phyloP scores from a whole-genome alignment of 2,329 filamentous ascomycete species.

The Metarhizium album region DNA sequence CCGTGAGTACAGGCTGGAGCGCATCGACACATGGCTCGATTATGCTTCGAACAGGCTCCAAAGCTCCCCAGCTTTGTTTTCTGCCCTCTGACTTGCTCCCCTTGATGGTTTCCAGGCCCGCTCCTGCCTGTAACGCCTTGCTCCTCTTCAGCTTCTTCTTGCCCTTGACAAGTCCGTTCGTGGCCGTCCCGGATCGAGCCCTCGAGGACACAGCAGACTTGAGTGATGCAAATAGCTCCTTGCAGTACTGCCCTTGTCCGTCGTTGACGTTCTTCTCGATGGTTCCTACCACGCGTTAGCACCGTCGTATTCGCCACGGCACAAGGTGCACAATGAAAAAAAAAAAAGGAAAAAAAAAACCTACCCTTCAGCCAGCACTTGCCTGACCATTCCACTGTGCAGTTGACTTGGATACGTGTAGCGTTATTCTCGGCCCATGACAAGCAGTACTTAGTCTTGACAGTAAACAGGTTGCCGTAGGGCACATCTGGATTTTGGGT shows the following conservation, averaged over 20 bases:
- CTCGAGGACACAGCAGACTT: constrained; percentile 62
- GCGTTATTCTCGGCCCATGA: constrained; percentile 83
- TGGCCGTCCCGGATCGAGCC: constrained; percentile 35
- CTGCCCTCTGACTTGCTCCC: constrained; percentile 30
- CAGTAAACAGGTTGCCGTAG: constrained; percentile 80
- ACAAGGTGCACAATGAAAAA: too few species aligned
- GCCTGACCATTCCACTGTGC: constrained; percentile 87
- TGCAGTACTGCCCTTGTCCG: constrained; percentile 75
- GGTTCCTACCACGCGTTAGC: constrained; percentile 49
- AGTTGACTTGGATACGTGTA: constrained; percentile 79
- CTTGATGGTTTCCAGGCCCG: constrained; percentile 28
- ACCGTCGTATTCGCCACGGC: not conserved
- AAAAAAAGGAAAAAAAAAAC: too few species aligned
- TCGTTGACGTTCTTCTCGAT: constrained; percentile 95
- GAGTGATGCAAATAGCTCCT: constrained; percentile 64
- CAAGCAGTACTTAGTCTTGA: constrained; percentile 90
- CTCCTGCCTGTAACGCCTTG: constrained; percentile 33
- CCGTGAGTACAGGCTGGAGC: constrained; percentile 58
- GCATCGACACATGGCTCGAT: constrained; percentile 62
- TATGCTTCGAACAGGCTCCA: constrained; percentile 67
- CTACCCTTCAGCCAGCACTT: constrained; percentile 97
- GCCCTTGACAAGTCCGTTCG: constrained; percentile 38
- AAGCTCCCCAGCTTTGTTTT: constrained; percentile 57
- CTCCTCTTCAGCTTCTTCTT: constrained; percentile 53
- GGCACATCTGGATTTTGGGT: constrained; percentile 94